Evolutionary conservation across 139 green algal species (phyloP).

Genomic region (Coelastrella sp.): DNA sequence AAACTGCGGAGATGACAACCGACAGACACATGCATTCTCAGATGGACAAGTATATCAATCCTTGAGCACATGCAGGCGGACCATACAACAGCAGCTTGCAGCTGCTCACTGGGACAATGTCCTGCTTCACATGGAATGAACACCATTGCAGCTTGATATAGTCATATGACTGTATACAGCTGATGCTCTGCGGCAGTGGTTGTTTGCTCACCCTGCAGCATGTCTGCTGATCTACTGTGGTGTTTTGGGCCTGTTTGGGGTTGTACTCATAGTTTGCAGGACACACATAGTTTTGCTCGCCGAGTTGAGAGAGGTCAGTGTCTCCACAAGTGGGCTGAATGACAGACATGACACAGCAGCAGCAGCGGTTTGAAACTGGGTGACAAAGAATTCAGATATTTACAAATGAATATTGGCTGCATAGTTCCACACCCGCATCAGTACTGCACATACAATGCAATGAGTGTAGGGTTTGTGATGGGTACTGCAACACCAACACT

Average conservation of each 20-base stretch:
- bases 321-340: slow-evolving; percentile 25
- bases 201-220: slow-evolving; percentile 25
- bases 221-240: neutral
- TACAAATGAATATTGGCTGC: too few species aligned
- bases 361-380: neutral
- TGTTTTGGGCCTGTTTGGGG: neutral
- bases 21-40: neutral
- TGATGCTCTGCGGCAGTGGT: neutral
- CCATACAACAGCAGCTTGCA: neutral
- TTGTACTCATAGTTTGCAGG: neutral
- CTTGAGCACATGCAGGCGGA: too few species aligned
- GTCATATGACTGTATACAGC: too few species aligned
- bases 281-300: neutral
- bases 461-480: too few species aligned
- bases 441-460: too few species aligned
- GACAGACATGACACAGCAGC: neutral
- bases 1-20: neutral
- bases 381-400: too few species aligned
- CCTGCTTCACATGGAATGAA: too few species aligned
- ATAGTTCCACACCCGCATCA: too few species aligned
- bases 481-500: too few species aligned
- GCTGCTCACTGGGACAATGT: neutral
- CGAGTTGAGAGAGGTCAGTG: neutral
- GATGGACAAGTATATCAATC: too few species aligned
- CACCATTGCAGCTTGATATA: too few species aligned